Evolutionary conservation across 2,329 filamentous ascomycete species (phyloP).

Genomic region (Ampelomyces quisqualis): DNA sequence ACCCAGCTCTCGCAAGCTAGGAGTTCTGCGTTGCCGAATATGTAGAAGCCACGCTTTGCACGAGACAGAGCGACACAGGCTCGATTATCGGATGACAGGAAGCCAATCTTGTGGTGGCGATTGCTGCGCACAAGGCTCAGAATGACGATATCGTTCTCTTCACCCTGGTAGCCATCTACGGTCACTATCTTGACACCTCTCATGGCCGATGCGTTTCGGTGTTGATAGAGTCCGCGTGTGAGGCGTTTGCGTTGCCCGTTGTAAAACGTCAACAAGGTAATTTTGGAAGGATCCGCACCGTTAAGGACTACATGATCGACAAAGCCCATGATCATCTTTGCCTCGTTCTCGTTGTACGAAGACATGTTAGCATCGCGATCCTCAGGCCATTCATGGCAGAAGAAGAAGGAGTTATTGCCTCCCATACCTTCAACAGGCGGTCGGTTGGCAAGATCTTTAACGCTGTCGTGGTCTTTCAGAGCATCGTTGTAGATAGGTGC

Average conservation of each 20-base stretch:
- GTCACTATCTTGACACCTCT: constrained; percentile 65
- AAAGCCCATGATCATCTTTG: constrained; percentile 72
- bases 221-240: constrained; percentile 49
- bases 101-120: constrained; percentile 62
- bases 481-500: constrained; percentile 60
- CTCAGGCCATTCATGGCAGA: constrained; percentile 67
- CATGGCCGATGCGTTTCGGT: constrained; percentile 44
- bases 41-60: constrained; percentile 75
- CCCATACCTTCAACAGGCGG: constrained; percentile 64
- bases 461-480: constrained; percentile 60
- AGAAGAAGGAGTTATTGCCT: constrained; percentile 60
- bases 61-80: constrained; percentile 66
- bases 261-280: constrained; percentile 86
- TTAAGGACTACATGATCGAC: constrained; percentile 72
- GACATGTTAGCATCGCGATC: constrained; percentile 63
- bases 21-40: constrained; percentile 74
- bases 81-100: constrained; percentile 66
- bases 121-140: constrained; percentile 79
- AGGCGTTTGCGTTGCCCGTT: constrained; percentile 75
- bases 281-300: constrained; percentile 58
- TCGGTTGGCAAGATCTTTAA: constrained; percentile 49
- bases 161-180: constrained; percentile 83
- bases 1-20: constrained; percentile 50
- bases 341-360: constrained; percentile 69
- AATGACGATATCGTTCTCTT: constrained; percentile 82